These are phyloP conservation scores for Rutstroemia sp. DNA, from an alignment of 2,329 filamentous ascomycete species.

Conservation along the genomic window DNA sequence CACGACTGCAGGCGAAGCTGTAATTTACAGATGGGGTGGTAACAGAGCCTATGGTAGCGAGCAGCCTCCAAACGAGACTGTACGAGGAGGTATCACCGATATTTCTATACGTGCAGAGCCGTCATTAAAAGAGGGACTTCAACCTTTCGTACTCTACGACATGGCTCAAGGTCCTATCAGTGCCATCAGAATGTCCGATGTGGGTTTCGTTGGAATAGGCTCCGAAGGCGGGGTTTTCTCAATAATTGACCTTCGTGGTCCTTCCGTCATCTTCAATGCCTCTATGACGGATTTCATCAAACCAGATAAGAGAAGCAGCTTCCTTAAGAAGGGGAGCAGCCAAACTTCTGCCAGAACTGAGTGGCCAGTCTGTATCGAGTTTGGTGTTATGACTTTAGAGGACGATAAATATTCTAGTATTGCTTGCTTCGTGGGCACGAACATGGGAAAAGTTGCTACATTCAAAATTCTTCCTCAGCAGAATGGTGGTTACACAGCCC, in stretches of 20 bases:
- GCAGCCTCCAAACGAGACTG: conserved; percentile 43
- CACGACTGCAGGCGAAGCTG: conserved; percentile 72
- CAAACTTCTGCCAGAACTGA: conserved; percentile 47
- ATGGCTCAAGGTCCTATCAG: conserved; percentile 77
- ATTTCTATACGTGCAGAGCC: conserved; percentile 67
- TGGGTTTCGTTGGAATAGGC: conserved; percentile 84
- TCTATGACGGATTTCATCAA: conserved; percentile 68
- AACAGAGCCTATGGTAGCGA: conserved; percentile 68
- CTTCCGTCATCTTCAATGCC: conserved; percentile 71
- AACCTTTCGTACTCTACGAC: conserved; percentile 75
- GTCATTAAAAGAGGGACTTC: conserved; percentile 66
- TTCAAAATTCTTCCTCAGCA: conserved; percentile 79
- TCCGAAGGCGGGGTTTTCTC: conserved; percentile 76
- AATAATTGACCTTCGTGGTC: conserved; percentile 82
- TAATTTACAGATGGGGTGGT: conserved; percentile 80
- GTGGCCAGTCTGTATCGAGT: conserved; percentile 77
- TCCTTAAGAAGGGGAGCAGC: conserved; percentile 52
- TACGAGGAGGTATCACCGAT: conserved; percentile 64
- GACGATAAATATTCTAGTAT: conserved; percentile 96
- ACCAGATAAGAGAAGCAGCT: conserved; percentile 67
- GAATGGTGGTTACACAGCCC: conserved; percentile 62
- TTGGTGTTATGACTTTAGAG: conserved; percentile 87
- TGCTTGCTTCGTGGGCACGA: conserved; percentile 84
- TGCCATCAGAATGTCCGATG: conserved; percentile 76
- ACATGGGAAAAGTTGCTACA: conserved; percentile 72